phyloP scores from a whole-genome alignment of 805 yeast species.

The Pichia nanzhaoensis region DNA sequence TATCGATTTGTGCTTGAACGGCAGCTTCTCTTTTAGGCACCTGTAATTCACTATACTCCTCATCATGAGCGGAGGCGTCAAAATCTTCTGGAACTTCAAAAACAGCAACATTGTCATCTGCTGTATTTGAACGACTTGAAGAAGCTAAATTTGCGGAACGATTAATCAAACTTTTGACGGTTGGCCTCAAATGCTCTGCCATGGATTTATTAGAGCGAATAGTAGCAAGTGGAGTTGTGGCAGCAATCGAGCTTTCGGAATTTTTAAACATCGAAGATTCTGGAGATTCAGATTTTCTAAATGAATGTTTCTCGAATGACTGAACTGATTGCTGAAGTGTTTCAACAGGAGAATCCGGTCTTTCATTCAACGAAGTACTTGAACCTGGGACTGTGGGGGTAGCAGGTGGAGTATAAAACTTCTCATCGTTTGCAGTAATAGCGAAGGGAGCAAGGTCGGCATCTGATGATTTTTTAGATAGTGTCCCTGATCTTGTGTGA shows the following conservation, averaged over 20 bases:
- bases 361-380: not conserved
- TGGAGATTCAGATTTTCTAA: conserved; percentile 5
- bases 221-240: not conserved
- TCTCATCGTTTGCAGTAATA: not conserved
- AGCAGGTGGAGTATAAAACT: conserved; percentile 7
- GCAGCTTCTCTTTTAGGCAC: conserved; percentile 30
- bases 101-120: not conserved
- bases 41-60: conserved; percentile 6
- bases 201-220: conserved; percentile 19
- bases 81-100: conserved; percentile 7
- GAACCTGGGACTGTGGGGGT: conserved; percentile 2
- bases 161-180: conserved; percentile 6
- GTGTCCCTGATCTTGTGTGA: not conserved
- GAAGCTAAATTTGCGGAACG: too few relatives aligned
- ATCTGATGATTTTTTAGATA: not conserved
- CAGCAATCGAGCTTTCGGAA: not conserved
- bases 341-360: not conserved
- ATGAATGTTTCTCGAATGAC: not conserved
- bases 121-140: not conserved
- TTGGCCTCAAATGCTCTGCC: conserved; percentile 43
- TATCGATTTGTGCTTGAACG: conserved; percentile 12
- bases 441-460: not conserved
- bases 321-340: not conserved
- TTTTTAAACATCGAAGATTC: conserved; percentile 4
- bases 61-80: not conserved